Evolutionary conservation across 2,329 filamentous ascomycete genomes (phyloP).

Genomic region (Penicillium sclerotiorum): DNA sequence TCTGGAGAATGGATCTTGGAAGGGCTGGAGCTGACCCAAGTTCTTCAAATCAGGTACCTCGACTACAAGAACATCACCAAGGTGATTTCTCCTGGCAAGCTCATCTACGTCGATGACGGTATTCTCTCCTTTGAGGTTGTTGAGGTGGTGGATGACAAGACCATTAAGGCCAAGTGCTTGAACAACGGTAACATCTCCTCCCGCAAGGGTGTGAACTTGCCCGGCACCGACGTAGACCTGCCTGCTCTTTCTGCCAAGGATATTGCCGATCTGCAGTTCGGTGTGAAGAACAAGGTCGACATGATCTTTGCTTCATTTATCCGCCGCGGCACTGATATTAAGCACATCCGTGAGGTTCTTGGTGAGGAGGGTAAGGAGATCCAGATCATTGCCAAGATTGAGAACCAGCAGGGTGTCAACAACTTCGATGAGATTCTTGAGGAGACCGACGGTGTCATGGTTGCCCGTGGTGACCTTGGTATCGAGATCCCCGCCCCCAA

Average conservation of each 20-base stretch:
- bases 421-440: constrained; percentile 97
- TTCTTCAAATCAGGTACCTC: constrained; percentile 67
- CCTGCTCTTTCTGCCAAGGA: constrained; percentile 98
- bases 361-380: constrained; percentile 92
- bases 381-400: constrained; percentile 99
- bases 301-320: constrained; percentile 99
- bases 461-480: constrained; percentile 95
- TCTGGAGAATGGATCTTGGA: background rate
- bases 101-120: constrained; percentile 98
- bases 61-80: constrained; percentile 99
- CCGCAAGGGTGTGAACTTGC: constrained; percentile 98
- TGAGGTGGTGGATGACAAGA: constrained; percentile 84
- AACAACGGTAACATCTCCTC: constrained; percentile 99
- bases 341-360: constrained; percentile 85
- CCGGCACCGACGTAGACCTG: constrained; percentile 97
- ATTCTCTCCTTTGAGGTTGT: constrained; percentile 95
- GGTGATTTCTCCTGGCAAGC: constrained; percentile 86
- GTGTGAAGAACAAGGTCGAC: constrained; percentile 97
- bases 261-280: constrained; percentile 88
- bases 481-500: constrained; percentile 98
- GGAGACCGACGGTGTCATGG: constrained; percentile 99
- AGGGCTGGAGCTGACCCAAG: constrained; percentile 15
- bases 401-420: constrained; percentile 99
- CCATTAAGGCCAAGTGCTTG: constrained; percentile 78
- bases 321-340: constrained; percentile 89